These are phyloP conservation scores for Phytopythium mirpurense DNA, from an alignment of 352 stramenopile genomes.

Conservation along the genomic window DNA sequence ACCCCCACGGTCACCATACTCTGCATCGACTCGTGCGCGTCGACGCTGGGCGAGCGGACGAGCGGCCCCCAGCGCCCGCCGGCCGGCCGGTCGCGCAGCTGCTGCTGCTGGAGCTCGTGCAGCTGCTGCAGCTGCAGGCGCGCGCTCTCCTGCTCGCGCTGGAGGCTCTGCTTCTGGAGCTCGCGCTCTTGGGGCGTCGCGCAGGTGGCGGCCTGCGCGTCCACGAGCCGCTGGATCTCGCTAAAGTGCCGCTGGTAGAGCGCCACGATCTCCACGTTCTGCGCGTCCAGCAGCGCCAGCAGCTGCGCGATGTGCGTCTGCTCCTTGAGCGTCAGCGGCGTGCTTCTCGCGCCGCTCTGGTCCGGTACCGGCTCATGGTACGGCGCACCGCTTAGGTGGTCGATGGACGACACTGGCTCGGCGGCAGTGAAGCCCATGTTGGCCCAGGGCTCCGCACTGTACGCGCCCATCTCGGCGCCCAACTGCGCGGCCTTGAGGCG, in stretches of 20 bases:
- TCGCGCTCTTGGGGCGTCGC: background rate
- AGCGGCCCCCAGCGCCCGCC: background rate
- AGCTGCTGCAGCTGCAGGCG: background rate
- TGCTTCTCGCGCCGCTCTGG: no score
- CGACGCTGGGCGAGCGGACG: conserved; percentile 1
- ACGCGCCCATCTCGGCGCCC: conserved; percentile 2
- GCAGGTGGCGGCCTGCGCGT: background rate
- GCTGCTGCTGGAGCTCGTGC: conserved; percentile 1
- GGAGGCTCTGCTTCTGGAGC: background rate
- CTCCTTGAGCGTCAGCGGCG: conserved; percentile 4
- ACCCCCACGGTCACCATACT: no score
- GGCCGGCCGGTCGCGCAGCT: conserved; percentile 1
- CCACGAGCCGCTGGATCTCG: conserved; percentile 16
- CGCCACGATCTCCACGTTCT: conserved; percentile 7
- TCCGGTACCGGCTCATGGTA: no score
- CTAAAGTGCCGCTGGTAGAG: conserved; percentile 29
- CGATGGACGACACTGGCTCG: background rate
- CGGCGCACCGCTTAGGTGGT: background rate
- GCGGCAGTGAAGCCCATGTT: background rate
- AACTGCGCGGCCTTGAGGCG: conserved; percentile 2
- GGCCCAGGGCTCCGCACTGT: background rate
- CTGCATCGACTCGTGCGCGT: background rate
- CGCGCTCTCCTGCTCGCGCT: conserved; percentile 1
- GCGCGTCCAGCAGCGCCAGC: conserved; percentile 7
- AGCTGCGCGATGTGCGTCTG: background rate